Percentiles rank a stretch among this genome's conserved stretches.
Conservation (phyloP, 257 asterid genomes). For the Dorcoceras hygrometricum region DNA sequence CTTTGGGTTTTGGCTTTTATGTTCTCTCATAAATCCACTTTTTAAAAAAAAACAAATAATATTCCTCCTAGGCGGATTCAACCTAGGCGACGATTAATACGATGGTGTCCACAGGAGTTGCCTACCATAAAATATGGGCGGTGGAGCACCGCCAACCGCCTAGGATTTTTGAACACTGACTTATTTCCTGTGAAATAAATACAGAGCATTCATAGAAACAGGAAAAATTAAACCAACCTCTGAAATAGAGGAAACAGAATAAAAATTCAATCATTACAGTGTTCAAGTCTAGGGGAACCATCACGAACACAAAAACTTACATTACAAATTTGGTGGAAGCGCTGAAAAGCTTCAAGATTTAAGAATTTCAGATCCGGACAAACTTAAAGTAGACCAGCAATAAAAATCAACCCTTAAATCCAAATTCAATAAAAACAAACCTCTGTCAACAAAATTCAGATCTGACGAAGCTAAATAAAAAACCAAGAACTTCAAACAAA, state of each 20-base stretch:
- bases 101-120: too few species aligned
- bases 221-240: background rate
- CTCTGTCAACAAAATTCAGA: conserved; percentile 36
- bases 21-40: too few species aligned
- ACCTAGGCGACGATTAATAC: too few species aligned
- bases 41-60: too few species aligned
- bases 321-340: conserved; percentile 14
- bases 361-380: conserved; percentile 45
- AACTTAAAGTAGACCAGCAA: conserved; percentile 12
- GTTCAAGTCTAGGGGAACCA: conserved; percentile 20
- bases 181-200: background rate
- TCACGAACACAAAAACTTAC: conserved; percentile 19
- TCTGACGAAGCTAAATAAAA: conserved; percentile 57
- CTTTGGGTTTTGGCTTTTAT: too few species aligned
- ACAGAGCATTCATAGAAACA: background rate
- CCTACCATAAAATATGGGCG: too few species aligned
- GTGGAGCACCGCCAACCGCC: too few species aligned
- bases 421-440: conserved; percentile 26
- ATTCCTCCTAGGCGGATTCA: too few species aligned
- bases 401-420: conserved; percentile 10
- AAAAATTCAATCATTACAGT: background rate
- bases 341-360: conserved; percentile 26
- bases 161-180: too few species aligned
- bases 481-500: conserved; percentile 14
- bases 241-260: background rate